A percentile compares a stretch with the other conserved stretches of the same genome.
Conservation (phyloP, 768 basidiomycete genomes). For the Podaxis carcinomalis region DNA sequence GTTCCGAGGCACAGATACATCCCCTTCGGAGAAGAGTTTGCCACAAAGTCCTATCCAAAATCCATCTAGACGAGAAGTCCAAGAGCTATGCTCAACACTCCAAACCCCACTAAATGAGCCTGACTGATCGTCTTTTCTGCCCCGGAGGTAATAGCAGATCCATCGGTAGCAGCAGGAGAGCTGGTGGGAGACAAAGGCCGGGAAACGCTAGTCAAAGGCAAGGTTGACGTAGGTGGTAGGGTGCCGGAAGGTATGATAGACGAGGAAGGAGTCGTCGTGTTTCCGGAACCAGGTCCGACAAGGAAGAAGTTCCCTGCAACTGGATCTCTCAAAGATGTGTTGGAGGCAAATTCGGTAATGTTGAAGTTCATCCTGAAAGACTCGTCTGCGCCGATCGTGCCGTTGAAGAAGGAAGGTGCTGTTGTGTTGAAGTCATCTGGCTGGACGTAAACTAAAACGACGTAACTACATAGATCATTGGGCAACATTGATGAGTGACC, state of each 20-base stretch:
- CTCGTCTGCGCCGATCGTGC: slow-evolving; percentile 14
- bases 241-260: background rate
- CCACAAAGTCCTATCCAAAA: background rate
- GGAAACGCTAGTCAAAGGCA: background rate
- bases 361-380: slow-evolving; percentile 36
- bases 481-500: background rate
- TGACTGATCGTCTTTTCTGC: background rate
- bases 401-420: slow-evolving; percentile 27
- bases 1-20: background rate
- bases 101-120: background rate
- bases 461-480: slow-evolving; percentile 22
- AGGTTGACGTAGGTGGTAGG: background rate
- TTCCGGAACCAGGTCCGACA: slow-evolving; percentile 30
- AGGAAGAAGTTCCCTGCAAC: slow-evolving; percentile 42
- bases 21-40: background rate
- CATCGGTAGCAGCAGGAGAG: background rate
- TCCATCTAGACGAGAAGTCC: background rate
- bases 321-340: slow-evolving; percentile 28
- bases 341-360: slow-evolving; percentile 29
- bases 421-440: slow-evolving; percentile 26
- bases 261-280: background rate
- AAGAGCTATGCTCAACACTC: background rate
- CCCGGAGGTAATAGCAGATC: background rate
- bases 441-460: slow-evolving; percentile 30
- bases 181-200: background rate